Percentiles rank a stretch among this genome's conserved stretches.
These are phyloP conservation scores for Suillus subluteus DNA, from an alignment of 768 basidiomycete species.

Conservation along the genomic window DNA sequence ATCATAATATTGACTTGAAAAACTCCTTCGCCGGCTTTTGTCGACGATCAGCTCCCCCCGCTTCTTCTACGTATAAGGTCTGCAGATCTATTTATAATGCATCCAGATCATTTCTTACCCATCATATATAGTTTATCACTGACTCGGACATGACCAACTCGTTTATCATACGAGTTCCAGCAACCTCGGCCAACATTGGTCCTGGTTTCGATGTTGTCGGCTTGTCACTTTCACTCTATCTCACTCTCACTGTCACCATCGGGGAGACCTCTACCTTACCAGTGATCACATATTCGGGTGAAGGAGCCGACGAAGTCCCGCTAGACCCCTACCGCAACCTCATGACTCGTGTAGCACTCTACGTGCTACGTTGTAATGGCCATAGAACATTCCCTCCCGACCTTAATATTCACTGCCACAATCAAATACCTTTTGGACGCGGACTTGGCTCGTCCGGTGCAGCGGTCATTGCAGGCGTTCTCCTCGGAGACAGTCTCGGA, in stretches of 20 bases:
- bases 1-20: background rate
- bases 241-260: constrained; percentile 71
- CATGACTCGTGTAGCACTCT: constrained; percentile 95
- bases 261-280: constrained; percentile 49
- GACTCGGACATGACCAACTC: constrained; percentile 23
- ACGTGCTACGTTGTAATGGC: constrained; percentile 90
- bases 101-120: background rate
- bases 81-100: background rate
- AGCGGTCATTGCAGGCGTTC: constrained; percentile 96
- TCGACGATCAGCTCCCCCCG: background rate
- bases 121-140: background rate
- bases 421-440: constrained; percentile 97
- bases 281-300: constrained; percentile 76
- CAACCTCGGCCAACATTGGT: constrained; percentile 98
- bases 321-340: constrained; percentile 96
- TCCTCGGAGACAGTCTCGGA: constrained; percentile 86
- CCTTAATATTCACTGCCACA: constrained; percentile 76
- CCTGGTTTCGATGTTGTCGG: constrained; percentile 99
- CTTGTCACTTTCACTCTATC: constrained; percentile 88
- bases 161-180: constrained; percentile 85
- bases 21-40: background rate
- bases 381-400: constrained; percentile 76
- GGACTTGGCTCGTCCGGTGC: constrained; percentile 98
- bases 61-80: background rate
- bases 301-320: constrained; percentile 90